These are phyloP conservation scores for Fennellomyces sp. DNA, from an alignment of 371 early-diverging fungal genomes.

Conservation along the genomic window DNA sequence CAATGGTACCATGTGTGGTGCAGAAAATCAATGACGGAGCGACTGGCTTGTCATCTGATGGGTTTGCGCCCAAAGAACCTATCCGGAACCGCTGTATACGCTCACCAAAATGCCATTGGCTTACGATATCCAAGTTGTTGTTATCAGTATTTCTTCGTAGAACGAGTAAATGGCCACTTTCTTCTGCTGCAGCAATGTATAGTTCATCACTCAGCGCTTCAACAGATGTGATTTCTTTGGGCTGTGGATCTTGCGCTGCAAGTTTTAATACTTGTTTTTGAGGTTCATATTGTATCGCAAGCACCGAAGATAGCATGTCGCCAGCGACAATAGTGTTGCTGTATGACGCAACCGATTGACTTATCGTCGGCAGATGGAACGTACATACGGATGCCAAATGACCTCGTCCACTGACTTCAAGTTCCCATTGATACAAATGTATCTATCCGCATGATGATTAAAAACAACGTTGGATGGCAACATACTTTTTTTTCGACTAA, in stretches of 20 bases:
- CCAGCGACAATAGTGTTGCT: slow-evolving; percentile 33
- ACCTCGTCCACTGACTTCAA: slow-evolving; percentile 30
- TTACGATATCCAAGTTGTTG: slow-evolving; percentile 61
- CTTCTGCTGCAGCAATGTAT: slow-evolving; percentile 68
- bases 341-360: slow-evolving; percentile 28
- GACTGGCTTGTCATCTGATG: slow-evolving; percentile 53
- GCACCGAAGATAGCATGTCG: slow-evolving; percentile 35
- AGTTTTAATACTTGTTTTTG: slow-evolving; percentile 60
- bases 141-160: slow-evolving; percentile 33
- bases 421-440: slow-evolving; percentile 36
- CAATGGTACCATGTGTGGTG: slow-evolving; percentile 82
- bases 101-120: slow-evolving; percentile 87
- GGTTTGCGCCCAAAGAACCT: slow-evolving; percentile 80
- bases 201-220: slow-evolving; percentile 63
- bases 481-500: slow-evolving; percentile 16
- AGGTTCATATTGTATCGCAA: slow-evolving; percentile 48
- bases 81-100: slow-evolving; percentile 75
- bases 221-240: slow-evolving; percentile 70
- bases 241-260: slow-evolving; percentile 66
- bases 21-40: slow-evolving; percentile 70
- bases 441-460: slow-evolving; percentile 23
- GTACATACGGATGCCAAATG: slow-evolving; percentile 25
- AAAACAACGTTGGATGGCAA: not conserved
- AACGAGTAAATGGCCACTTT: slow-evolving; percentile 67
- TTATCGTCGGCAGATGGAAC: slow-evolving; percentile 27